A percentile compares a stretch with the other conserved stretches of the same genome.
Conservation (phyloP, 176 grass and related monocot genomes). For the Oryza brachyantha region DNA sequence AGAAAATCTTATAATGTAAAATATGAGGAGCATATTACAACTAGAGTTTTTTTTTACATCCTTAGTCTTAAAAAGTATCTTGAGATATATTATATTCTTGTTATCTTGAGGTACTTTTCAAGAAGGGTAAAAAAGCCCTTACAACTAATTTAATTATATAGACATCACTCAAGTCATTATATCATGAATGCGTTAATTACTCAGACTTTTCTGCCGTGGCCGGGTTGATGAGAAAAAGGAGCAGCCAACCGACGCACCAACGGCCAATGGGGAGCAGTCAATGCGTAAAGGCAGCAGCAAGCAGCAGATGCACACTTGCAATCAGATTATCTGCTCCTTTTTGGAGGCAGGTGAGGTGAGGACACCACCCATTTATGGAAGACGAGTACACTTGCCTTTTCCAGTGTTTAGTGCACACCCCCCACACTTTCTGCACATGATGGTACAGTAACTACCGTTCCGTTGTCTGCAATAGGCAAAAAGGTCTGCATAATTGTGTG, state of each 20-base stretch:
- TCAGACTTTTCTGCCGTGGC: not conserved
- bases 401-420: not conserved
- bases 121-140: no score
- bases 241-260: not conserved
- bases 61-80: no score
- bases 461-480: not conserved
- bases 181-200: no score
- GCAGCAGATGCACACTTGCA: not conserved
- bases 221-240: not conserved
- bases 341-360: not conserved
- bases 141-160: no score
- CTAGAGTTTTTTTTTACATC: no score
- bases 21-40: no score
- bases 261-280: not conserved
- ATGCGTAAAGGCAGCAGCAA: conserved; percentile 5
- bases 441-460: not conserved
- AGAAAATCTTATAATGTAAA: no score
- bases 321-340: not conserved
- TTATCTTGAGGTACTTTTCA: no score
- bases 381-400: not conserved
- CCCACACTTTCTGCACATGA: not conserved
- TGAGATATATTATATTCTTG: no score
- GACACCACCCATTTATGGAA: not conserved
- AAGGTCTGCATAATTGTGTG: not conserved
- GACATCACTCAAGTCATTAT: no score